Evolutionary conservation across 78 protist genomes (phyloP).

Genomic region (Mantamonas sphyraenae): DNA sequence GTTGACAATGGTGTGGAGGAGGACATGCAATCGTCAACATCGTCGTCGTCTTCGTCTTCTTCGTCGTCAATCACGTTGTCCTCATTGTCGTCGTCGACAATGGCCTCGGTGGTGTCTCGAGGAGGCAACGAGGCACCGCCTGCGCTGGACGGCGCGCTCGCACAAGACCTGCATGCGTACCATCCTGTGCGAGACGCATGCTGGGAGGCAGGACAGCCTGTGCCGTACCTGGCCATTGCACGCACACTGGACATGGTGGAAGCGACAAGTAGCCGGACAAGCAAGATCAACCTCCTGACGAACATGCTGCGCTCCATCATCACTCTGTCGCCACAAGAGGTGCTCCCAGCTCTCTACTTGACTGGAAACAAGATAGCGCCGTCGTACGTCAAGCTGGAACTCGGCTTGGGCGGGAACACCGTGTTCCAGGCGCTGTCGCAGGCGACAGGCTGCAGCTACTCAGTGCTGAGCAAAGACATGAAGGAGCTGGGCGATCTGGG

Average conservation of each 20-base stretch:
- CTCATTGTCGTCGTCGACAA: too few relatives aligned
- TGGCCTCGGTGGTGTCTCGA: too few relatives aligned
- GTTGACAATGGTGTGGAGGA: too few relatives aligned
- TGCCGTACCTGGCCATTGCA: slow-evolving; percentile 7
- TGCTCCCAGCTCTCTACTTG: not conserved
- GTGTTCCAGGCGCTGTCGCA: not conserved
- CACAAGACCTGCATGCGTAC: too few relatives aligned
- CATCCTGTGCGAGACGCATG: not conserved
- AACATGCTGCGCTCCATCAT: not conserved
- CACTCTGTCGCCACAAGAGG: not conserved
- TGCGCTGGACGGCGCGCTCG: too few relatives aligned
- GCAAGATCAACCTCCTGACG: too few relatives aligned
- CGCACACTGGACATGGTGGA: not conserved
- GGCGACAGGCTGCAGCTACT: not conserved
- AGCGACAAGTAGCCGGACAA: too few relatives aligned
- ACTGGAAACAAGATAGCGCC: not conserved
- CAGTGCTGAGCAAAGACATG: not conserved
- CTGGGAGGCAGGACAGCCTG: not conserved
- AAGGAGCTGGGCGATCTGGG: slow-evolving; percentile 6
- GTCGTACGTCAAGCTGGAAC: not conserved
- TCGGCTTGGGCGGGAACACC: not conserved
- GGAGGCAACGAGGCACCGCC: too few relatives aligned
- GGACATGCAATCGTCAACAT: too few relatives aligned
- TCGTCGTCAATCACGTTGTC: too few relatives aligned
- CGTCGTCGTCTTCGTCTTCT: too few relatives aligned